phyloP scores from a whole-genome alignment of 1,284 basidiomycete genomes.

The Cutaneotrichosporon mucoides region DNA sequence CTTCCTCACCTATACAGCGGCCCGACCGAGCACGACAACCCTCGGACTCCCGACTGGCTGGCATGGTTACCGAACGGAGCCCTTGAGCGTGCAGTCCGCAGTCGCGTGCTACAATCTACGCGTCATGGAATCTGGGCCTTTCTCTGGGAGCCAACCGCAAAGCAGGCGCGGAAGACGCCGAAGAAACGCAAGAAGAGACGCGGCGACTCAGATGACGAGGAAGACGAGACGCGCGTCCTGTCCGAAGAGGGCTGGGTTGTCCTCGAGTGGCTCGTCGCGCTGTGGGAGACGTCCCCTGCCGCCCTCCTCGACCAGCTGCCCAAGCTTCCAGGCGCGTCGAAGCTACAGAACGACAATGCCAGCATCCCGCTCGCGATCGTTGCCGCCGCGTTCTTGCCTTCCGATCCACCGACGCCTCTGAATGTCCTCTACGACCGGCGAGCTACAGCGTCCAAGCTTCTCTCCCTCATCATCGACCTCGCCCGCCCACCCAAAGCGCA shows the following conservation, averaged over 20 bases:
- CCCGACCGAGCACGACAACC: background rate
- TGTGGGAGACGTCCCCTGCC: slow-evolving; percentile 25
- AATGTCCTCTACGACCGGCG: slow-evolving; percentile 1
- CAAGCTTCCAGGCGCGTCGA: slow-evolving; percentile 7
- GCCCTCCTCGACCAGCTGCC: slow-evolving; percentile 29
- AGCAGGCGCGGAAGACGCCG: background rate
- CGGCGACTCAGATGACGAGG: slow-evolving; percentile 1
- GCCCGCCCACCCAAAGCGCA: slow-evolving; percentile 5
- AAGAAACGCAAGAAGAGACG: background rate
- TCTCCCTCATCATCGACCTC: slow-evolving; percentile 21
- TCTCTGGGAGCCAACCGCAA: slow-evolving; percentile 19
- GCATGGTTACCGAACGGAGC: slow-evolving; percentile 4
- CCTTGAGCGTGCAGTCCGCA: slow-evolving; percentile 13
- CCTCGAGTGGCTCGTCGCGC: slow-evolving; percentile 27
- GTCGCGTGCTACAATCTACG: slow-evolving; percentile 13
- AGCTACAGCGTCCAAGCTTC: slow-evolving; percentile 6
- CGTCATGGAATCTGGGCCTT: slow-evolving; percentile 29
- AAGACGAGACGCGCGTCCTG: background rate
- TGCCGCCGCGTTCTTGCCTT: background rate
- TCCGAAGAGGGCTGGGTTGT: slow-evolving; percentile 26
- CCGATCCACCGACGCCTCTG: background rate
- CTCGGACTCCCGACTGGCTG: slow-evolving; percentile 4
- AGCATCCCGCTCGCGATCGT: slow-evolving; percentile 18
- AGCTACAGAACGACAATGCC: slow-evolving; percentile 25
- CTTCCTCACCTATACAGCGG: slow-evolving; percentile 1